Evolutionary conservation across 2,329 filamentous ascomycete genomes (phyloP), one percentile per base, ranked within the genome.

Genomic region (Dendrostoma leiphaemia): DNA sequence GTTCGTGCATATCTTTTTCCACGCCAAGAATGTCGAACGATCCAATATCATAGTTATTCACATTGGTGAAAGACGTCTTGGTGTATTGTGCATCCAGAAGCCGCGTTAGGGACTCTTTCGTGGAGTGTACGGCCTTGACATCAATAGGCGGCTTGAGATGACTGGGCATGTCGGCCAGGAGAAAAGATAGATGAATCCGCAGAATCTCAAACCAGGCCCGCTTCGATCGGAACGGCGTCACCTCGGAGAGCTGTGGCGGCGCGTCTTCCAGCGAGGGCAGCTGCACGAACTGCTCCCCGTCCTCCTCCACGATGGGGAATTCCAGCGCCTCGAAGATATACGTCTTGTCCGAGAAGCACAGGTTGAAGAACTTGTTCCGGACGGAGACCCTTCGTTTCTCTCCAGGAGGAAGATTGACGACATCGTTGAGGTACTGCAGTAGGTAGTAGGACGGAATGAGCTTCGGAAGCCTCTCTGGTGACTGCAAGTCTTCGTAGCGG

Each of bases 401-500:
- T 17, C 40, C 50, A 26, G 40, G 50, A 19, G 13, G 43, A 50
- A 17, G 19, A 9, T 32, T 48, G 41, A 56, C 45, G 12, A 57
- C 50, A 29, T 59, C 57, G 15, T 45, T 51, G 6, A 59, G 40
- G 28, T 59, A 59, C 26, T 54, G 50, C 40, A 47, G 48, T n/a
- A 59, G 44, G 23, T 59, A 59, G 32, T 54, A 50, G 28, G 47
- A 51, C 13, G 57, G 57, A 6, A 57, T 32, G 6, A 57, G 54
- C n/a, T 53, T 56, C 9, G 35, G 31, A 8, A 51, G 46, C 26
- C 48, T 57, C 12, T 59, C 57, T 21, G 37, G 29, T 13, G 74
- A 67, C 2, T 70, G 65, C 1, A 76, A 69, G 19, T 73, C 71
- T 4, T 69, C 65, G 58, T 79, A 84, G 7, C 82, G 71, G 0